Percentiles rank a stretch among this genome's conserved stretches.
phyloP scores from a whole-genome alignment of 768 basidiomycete genomes.

The Termitomyces titanicus region DNA sequence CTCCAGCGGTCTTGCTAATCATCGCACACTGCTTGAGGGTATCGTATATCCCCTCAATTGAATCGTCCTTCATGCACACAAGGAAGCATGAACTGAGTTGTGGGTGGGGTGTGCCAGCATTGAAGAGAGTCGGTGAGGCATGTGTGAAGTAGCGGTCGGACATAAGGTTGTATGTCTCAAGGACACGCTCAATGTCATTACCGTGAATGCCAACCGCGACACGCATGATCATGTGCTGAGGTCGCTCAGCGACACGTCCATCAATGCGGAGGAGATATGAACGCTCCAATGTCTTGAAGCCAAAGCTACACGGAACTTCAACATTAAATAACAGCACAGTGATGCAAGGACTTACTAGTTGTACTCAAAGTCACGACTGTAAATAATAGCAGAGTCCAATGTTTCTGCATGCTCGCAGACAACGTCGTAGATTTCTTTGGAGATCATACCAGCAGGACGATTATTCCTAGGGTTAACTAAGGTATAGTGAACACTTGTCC shows the following conservation, averaged over 20 bases:
- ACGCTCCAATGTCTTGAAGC: slow-evolving; percentile 99
- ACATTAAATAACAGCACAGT: neutral
- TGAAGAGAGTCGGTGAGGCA: slow-evolving; percentile 96
- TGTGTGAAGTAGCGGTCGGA: slow-evolving; percentile 98
- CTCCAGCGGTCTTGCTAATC: slow-evolving; percentile 99
- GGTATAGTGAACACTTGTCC: neutral
- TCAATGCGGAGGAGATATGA: slow-evolving; percentile 95
- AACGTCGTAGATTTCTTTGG: slow-evolving; percentile 77
- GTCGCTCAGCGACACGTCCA: slow-evolving; percentile 93
- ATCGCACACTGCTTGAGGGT: slow-evolving; percentile 97
- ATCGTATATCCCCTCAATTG: slow-evolving; percentile 98
- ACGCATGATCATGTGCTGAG: slow-evolving; percentile 99
- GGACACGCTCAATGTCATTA: slow-evolving; percentile 76
- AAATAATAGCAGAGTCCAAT: slow-evolving; percentile 94
- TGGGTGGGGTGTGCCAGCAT: slow-evolving; percentile 93
- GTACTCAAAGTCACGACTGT: slow-evolving; percentile 97
- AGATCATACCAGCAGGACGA: slow-evolving; percentile 84
- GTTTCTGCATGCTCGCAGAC: slow-evolving; percentile 77
- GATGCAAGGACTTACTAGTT: slow-evolving; percentile 61
- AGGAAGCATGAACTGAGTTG: slow-evolving; percentile 97
- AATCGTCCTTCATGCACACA: slow-evolving; percentile 97
- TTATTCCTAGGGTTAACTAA: slow-evolving; percentile 95
- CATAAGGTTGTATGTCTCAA: slow-evolving; percentile 96
- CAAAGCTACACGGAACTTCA: slow-evolving; percentile 56
- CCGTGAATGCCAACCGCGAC: slow-evolving; percentile 98